Evolutionary conservation across 2,329 filamentous ascomycete species (phyloP).

Genomic region (Aspergillus fructus): DNA sequence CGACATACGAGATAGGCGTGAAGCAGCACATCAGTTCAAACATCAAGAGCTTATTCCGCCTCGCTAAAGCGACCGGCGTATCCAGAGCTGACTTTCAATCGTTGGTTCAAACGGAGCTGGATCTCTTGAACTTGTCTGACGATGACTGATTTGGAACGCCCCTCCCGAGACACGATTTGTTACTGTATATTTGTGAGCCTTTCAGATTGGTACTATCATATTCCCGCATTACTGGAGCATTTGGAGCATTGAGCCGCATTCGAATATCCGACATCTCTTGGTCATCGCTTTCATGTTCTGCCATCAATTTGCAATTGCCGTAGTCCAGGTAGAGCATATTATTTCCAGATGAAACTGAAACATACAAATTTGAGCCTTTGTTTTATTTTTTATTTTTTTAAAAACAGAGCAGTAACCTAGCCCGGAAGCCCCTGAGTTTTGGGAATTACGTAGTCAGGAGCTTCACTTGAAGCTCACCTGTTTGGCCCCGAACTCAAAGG

Average conservation of each 20-base stretch:
- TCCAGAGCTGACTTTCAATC: constrained; percentile 59
- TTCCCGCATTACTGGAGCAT: constrained; percentile 17
- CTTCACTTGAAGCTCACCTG: constrained; percentile 5
- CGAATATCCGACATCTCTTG: constrained; percentile 14
- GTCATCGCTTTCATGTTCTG: background rate
- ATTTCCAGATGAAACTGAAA: background rate
- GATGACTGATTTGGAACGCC: constrained; percentile 28
- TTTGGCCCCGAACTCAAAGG: background rate
- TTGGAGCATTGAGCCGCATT: constrained; percentile 16
- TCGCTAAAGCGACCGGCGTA: constrained; percentile 60
- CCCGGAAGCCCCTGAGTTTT: background rate
- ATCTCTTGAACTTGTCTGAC: constrained; percentile 57
- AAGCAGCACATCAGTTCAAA: constrained; percentile 64
- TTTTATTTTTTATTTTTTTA: too few species aligned
- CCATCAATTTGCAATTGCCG: background rate
- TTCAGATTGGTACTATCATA: constrained; percentile 22
- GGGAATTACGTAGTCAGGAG: background rate
- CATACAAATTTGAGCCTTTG: background rate
- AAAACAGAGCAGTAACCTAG: background rate
- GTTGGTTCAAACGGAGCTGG: constrained; percentile 59
- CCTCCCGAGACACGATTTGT: background rate
- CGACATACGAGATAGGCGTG: constrained; percentile 59
- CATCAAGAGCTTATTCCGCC: constrained; percentile 62
- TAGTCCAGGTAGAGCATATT: background rate
- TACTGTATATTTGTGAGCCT: constrained; percentile 11